These are phyloP conservation scores for Helicocarpus griseus DNA, from an alignment of 2,329 filamentous ascomycete genomes.

Conservation along the genomic window DNA sequence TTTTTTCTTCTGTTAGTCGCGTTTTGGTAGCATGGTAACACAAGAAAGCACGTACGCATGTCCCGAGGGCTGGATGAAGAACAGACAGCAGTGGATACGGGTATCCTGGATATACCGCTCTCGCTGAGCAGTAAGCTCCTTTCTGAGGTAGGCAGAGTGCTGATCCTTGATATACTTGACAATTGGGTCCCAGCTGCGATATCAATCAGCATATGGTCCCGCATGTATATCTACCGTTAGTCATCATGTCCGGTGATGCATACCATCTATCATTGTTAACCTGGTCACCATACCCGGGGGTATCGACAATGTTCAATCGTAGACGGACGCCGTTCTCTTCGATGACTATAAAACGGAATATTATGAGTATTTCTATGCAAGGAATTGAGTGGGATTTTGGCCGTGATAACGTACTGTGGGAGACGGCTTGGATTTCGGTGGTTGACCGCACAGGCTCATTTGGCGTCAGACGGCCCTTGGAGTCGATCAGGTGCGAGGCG, in stretches of 20 bases:
- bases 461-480: slow-evolving; percentile 86
- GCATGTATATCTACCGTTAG: slow-evolving; percentile 1
- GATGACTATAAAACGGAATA: slow-evolving; percentile 51
- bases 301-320: slow-evolving; percentile 97
- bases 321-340: slow-evolving; percentile 98
- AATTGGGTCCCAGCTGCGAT: slow-evolving; percentile 80
- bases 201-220: slow-evolving; percentile 4
- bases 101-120: slow-evolving; percentile 99
- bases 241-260: slow-evolving; percentile 16
- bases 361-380: slow-evolving; percentile 1
- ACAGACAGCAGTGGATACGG: slow-evolving; percentile 97
- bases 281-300: slow-evolving; percentile 93
- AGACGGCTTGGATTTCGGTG: slow-evolving; percentile 95
- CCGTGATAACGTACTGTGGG: slow-evolving; percentile 54
- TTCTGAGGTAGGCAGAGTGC: slow-evolving; percentile 96
- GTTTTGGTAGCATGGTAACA: neutral
- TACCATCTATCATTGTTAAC: slow-evolving; percentile 98
- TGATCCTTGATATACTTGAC: slow-evolving; percentile 99
- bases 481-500: slow-evolving; percentile 97
- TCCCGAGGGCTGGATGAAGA: slow-evolving; percentile 98
- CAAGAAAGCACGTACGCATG: slow-evolving; percentile 53
- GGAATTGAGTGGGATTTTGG: neutral
- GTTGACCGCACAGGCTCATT: slow-evolving; percentile 91
- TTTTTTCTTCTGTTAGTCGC: neutral
- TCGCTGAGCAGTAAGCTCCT: slow-evolving; percentile 97